Percentiles rank a stretch among this genome's conserved stretches.
Conservation (phyloP, 1,139 yeast species). For the Hyphopichia burtonii region DNA sequence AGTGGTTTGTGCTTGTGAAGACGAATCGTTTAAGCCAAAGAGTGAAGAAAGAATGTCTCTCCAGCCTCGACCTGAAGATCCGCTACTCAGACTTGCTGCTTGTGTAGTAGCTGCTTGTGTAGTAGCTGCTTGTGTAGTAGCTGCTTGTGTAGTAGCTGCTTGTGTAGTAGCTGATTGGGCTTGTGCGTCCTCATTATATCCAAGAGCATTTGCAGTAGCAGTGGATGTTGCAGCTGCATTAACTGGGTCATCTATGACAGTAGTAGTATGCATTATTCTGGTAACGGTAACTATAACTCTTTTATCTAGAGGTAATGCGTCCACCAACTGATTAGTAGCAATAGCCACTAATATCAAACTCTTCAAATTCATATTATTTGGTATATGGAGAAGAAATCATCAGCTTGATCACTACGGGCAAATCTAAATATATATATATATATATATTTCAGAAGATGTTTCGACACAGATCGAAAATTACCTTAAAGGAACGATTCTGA, state of each 20-base stretch:
- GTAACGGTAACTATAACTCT: constrained; percentile 2
- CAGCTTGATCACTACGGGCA: too few species aligned
- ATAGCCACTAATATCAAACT: neutral
- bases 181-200: neutral
- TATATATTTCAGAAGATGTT: too few species aligned
- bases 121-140: neutral
- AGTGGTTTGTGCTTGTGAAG: neutral
- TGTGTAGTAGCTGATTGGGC: neutral
- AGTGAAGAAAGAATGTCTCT: neutral
- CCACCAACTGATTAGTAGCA: neutral
- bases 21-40: neutral
- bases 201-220: neutral
- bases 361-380: neutral
- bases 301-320: neutral
- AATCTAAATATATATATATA: too few species aligned
- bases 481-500: too few species aligned
- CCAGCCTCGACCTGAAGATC: too few species aligned
- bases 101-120: neutral
- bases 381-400: too few species aligned
- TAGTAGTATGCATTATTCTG: neutral
- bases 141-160: neutral
- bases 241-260: neutral
- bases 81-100: neutral
- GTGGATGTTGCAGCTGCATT: neutral
- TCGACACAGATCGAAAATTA: too few species aligned